phyloP scores from a whole-genome alignment of 768 basidiomycete genomes.

The Mycena amicta region DNA sequence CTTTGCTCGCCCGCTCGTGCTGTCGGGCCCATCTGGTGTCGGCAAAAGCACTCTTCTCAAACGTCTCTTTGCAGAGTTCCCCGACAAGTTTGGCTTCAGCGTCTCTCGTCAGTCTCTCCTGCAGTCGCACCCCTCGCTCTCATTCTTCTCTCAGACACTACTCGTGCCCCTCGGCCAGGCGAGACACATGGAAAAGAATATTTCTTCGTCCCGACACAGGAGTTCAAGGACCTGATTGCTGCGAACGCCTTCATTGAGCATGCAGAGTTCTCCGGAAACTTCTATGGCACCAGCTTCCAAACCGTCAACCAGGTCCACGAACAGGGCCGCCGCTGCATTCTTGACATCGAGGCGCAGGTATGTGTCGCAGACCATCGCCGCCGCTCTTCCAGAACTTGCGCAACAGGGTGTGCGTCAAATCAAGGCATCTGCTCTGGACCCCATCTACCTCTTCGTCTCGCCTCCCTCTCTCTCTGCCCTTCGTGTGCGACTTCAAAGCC shows the following conservation, averaged over 20 bases:
- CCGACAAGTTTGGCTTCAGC: slow-evolving; percentile 88
- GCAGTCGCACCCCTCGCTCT: slow-evolving; percentile 7
- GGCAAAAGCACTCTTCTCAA: slow-evolving; percentile 91
- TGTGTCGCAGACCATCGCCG: slow-evolving; percentile 24
- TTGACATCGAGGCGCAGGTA: slow-evolving; percentile 97
- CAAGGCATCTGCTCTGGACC: slow-evolving; percentile 78
- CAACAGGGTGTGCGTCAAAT: slow-evolving; percentile 88
- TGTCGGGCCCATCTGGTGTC: slow-evolving; percentile 91
- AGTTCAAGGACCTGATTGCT: slow-evolving; percentile 69
- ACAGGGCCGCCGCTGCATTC: slow-evolving; percentile 79
- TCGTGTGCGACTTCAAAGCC: slow-evolving; percentile 66
- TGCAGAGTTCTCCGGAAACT: slow-evolving; percentile 90
- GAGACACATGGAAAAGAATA: slow-evolving; percentile 86
- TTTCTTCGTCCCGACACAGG: slow-evolving; percentile 75
- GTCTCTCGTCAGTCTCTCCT: slow-evolving; percentile 73
- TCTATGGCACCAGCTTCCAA: slow-evolving; percentile 88
- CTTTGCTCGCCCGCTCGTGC: slow-evolving; percentile 75
- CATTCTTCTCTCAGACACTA: slow-evolving; percentile 68
- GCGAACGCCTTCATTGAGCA: slow-evolving; percentile 88
- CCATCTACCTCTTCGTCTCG: slow-evolving; percentile 89
- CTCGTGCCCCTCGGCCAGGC: slow-evolving; percentile 78
- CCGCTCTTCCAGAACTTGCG: slow-evolving; percentile 20
- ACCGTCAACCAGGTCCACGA: slow-evolving; percentile 71
- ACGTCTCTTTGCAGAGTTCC: slow-evolving; percentile 78
- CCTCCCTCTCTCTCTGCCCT: slow-evolving; percentile 81